Conservation (phyloP, 768 basidiomycete genomes). For the Tulasnella calospora region DNA sequence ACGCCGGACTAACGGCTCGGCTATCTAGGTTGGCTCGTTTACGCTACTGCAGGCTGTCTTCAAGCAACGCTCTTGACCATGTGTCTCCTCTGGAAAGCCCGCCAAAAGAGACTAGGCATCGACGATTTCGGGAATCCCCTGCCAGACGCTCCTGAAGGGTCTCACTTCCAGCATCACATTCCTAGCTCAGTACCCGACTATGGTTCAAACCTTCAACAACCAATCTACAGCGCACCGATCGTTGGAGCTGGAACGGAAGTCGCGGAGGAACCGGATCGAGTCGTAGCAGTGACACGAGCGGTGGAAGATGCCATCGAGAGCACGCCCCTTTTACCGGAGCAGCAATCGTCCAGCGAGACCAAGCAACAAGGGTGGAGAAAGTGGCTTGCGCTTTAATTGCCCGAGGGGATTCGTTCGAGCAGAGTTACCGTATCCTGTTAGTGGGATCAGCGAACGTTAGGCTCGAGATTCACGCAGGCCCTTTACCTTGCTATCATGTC, state of each 20-base stretch:
- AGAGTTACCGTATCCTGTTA: background rate
- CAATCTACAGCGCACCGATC: background rate
- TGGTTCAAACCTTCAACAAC: background rate
- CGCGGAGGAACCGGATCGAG: background rate
- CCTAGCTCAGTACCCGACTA: background rate
- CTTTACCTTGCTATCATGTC: background rate
- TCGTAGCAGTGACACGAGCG: background rate
- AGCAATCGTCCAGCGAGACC: background rate
- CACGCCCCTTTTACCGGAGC: slow-evolving; percentile 1
- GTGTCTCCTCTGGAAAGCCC: slow-evolving; percentile 79
- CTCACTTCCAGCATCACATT: slow-evolving; percentile 21
- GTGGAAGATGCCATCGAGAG: slow-evolving; percentile 22
- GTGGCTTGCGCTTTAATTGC: background rate
- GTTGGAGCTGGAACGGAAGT: slow-evolving; percentile 18
- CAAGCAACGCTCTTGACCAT: slow-evolving; percentile 76
- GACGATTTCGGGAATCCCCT: slow-evolving; percentile 83
- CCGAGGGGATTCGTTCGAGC: background rate
- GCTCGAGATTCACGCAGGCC: background rate
- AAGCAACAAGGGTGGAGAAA: background rate
- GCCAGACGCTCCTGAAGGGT: slow-evolving; percentile 16
- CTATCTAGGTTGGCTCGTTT: slow-evolving; percentile 67
- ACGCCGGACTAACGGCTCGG: background rate
- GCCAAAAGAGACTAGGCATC: slow-evolving; percentile 67
- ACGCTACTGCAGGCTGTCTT: slow-evolving; percentile 75
- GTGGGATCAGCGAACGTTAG: background rate